A percentile compares a stretch with the other conserved stretches of the same genome.
These are phyloP conservation scores for Novakomyces olei DNA, from an alignment of 805 yeast species.

Conservation along the genomic window DNA sequence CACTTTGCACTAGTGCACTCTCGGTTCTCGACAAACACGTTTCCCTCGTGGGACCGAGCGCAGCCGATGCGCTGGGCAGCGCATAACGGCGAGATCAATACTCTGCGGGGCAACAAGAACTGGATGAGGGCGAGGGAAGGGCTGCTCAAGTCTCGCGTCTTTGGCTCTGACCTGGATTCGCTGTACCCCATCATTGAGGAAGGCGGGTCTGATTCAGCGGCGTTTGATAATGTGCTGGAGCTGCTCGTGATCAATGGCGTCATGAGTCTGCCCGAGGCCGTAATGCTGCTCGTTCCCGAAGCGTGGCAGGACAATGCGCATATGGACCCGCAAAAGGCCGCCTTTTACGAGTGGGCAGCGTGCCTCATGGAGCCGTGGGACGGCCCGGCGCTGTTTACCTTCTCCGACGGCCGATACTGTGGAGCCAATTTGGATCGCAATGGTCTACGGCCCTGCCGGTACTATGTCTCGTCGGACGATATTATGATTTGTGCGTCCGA, in stretches of 20 bases:
- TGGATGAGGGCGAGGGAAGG: conserved; percentile 99
- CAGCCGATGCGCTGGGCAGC: conserved; percentile 96
- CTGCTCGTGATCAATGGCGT: conserved; percentile 79
- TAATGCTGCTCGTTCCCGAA: conserved; percentile 91
- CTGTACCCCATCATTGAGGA: conserved; percentile 90
- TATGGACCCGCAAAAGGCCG: conserved; percentile 80
- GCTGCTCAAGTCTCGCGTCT: conserved; percentile 67
- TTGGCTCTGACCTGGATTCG: conserved; percentile 79
- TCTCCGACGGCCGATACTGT: conserved; percentile 92
- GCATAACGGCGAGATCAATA: conserved; percentile 95
- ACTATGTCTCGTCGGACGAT: conserved; percentile 83
- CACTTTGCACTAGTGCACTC: conserved; percentile 94
- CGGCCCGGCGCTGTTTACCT: conserved; percentile 92
- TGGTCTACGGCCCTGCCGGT: conserved; percentile 95
- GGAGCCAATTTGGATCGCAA: conserved; percentile 97
- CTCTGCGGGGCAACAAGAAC: conserved; percentile 90
- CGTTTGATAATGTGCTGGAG: conserved; percentile 87
- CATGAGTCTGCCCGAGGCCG: conserved; percentile 82
- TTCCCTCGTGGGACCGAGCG: conserved; percentile 99
- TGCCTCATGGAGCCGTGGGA: conserved; percentile 99
- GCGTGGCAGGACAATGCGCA: conserved; percentile 81
- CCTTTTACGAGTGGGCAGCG: conserved; percentile 98
- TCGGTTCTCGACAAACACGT: conserved; percentile 90
- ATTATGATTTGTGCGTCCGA: conserved; percentile 95
- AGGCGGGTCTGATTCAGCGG: conserved; percentile 97